Percentiles rank a stretch among this genome's conserved stretches.
Evolutionary conservation across 352 stramenopile species (phyloP).

Genomic region (Peronospora destructor): DNA sequence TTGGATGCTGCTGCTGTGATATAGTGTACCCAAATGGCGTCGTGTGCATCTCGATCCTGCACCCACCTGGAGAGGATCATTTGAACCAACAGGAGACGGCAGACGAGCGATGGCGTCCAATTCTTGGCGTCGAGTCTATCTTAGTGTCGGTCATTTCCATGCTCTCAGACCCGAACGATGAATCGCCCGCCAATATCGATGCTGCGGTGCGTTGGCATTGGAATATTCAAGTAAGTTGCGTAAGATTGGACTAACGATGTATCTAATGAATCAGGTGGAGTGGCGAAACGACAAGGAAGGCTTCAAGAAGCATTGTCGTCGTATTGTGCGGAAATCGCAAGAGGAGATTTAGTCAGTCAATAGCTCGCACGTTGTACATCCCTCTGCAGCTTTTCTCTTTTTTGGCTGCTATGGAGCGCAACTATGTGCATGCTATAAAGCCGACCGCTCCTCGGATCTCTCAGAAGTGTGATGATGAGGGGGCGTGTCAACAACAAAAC

Average conservation of each 20-base stretch:
- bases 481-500: conserved; percentile 5
- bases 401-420: not conserved
- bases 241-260: conserved; percentile 1
- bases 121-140: conserved; percentile 94
- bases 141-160: conserved; percentile 97
- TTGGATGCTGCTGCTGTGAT: conserved; percentile 2
- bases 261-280: conserved; percentile 54
- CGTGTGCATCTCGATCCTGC: conserved; percentile 99
- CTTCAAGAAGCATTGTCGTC: conserved; percentile 91
- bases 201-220: conserved; percentile 82
- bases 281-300: conserved; percentile 88
- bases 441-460: conserved; percentile 5
- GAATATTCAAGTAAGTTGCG: not conserved
- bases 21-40: conserved; percentile 96
- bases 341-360: conserved; percentile 81
- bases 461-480: conserved; percentile 3
- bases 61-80: conserved; percentile 96
- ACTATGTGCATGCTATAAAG: conserved; percentile 23
- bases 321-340: conserved; percentile 89
- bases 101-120: conserved; percentile 97
- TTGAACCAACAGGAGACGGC: conserved; percentile 97
- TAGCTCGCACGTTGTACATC: not conserved
- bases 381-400: not conserved
- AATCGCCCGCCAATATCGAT: conserved; percentile 99
- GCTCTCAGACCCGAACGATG: conserved; percentile 99